Percentiles rank a stretch among this genome's conserved stretches.
Evolutionary conservation across 2,329 filamentous ascomycete species (phyloP).

Genomic region (Xylariaceae sp.): DNA sequence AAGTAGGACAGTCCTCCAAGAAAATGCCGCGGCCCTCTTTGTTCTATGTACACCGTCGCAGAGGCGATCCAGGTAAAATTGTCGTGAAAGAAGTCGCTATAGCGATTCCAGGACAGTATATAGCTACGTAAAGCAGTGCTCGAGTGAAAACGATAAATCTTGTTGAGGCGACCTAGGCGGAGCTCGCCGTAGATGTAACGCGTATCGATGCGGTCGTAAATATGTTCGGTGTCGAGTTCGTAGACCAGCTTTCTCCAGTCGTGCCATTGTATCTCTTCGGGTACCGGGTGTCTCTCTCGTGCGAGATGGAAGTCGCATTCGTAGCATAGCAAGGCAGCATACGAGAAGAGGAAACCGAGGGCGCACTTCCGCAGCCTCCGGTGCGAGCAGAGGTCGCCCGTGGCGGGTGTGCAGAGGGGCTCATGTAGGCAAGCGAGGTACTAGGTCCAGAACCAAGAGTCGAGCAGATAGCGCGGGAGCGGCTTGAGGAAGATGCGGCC

Average conservation of each 20-base stretch:
- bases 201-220: neutral
- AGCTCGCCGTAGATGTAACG: constrained; percentile 6
- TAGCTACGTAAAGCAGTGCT: no score
- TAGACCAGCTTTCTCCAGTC: neutral
- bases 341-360: constrained; percentile 40
- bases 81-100: no score
- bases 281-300: constrained; percentile 34
- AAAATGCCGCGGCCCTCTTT: neutral
- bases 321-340: constrained; percentile 34
- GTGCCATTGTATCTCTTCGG: constrained; percentile 13
- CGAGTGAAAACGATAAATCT: neutral
- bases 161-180: neutral
- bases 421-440: constrained; percentile 59
- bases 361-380: constrained; percentile 21
- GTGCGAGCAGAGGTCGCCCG: neutral
- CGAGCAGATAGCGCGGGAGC: constrained; percentile 30
- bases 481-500: constrained; percentile 27
- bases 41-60: neutral
- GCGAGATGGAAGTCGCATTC: constrained; percentile 41
- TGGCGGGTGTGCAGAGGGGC: no score
- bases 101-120: no score
- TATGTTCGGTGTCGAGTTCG: constrained; percentile 13
- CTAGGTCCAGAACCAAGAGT: constrained; percentile 18
- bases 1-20: neutral
- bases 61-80: no score